Evolutionary conservation across 768 basidiomycete species (phyloP), one percentile per base, ranked within the genome.

Genomic region (Vararia minispora): DNA sequence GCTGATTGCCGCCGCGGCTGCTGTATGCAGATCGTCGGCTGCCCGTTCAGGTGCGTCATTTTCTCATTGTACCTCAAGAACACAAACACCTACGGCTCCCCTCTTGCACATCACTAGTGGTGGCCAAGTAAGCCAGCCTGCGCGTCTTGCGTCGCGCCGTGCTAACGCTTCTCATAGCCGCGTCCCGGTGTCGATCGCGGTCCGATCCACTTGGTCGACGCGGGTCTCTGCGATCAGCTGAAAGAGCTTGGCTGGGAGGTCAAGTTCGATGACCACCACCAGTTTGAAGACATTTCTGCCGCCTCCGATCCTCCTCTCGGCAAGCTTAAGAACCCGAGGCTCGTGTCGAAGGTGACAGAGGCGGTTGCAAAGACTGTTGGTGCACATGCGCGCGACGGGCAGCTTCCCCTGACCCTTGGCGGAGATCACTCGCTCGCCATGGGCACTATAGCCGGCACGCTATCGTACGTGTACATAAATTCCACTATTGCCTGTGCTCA

Each of bases 341-440:
- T 89, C 26, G 94, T 98, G 25, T 85, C 84, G 18, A 69, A 71
- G 12, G 92, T 97, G 29, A 78, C 74, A 46, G 58, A 89, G 57
- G 72, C 79, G 30, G 80, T 98, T 26, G 77, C 85, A n/a, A 60
- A 69, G 25, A 76, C 62, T 23, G 83, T 98, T n/a, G 74, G 74
- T 10, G 70, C 54, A 2, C 85, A 91, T 58, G 77, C 75, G 18
- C 71, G 71, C 61, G 74, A 76, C 37, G 90, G 94, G 2, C 71
- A 77, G 51, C 64, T 99, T 17, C 85, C 91, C 7, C 64, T 99
- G 10, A 97, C 91, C 2, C 66, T 98, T 6, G 95, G 95, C 9
- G 95, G 95, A 10, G 95, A 99, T 54, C 95, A 99, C 61, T 92
- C 89, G 40, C 64, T 98, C 57, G 80, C 91, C 0, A 82, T 97